Evolutionary conservation across 2,329 filamentous ascomycete genomes (phyloP), one percentile per base, ranked within the genome.

Genomic region (Fusarium euwallaceae): DNA sequence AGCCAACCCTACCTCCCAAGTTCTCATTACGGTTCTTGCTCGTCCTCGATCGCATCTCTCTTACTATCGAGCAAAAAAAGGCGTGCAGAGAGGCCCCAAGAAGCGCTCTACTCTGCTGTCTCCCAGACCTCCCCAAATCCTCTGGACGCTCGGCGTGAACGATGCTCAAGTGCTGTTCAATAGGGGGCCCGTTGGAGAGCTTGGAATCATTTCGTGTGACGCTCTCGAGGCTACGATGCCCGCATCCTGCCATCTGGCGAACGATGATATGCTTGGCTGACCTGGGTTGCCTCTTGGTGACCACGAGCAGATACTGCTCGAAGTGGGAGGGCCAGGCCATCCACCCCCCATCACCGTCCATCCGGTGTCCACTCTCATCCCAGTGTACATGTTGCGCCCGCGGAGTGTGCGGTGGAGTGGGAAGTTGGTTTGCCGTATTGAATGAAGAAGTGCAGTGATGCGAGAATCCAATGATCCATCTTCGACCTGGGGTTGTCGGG

Each of bases 1-100:
- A 48, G 58, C 67, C 68, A 60, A 66, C 64, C 55, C 66, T 39
- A 45, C 43, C 67, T 12, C 55, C 69, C 58, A 59, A 62, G 64
- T 39, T 41, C 41, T 37, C 17, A 39, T 55, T 53, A 22, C 60
- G 56, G 11, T 32, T 14, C 27, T 32, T 20, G 4, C 36, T 45
- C 22, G 20, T 24, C 41, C 16, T 11, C 24, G 14, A 24, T 20
- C 12, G 24, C 58, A 41, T 6, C 2, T 53, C 9, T 32, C 22
- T 14, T n/a, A 32, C 11, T 16, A 16, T 29, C 3, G 16, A 36
- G 17, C 17, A 37, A 20, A 51, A 51, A 37, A 24, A 20, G 12
- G 27, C 27, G 27, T 32, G 48, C 24, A 29, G n/a, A 32, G 27
- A 17, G 11, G 48, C 48, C 17, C 17, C 48, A 6, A 53, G 27